phyloP scores from a whole-genome alignment of 1,139 yeast species.

The Yamadazyma oceani region DNA sequence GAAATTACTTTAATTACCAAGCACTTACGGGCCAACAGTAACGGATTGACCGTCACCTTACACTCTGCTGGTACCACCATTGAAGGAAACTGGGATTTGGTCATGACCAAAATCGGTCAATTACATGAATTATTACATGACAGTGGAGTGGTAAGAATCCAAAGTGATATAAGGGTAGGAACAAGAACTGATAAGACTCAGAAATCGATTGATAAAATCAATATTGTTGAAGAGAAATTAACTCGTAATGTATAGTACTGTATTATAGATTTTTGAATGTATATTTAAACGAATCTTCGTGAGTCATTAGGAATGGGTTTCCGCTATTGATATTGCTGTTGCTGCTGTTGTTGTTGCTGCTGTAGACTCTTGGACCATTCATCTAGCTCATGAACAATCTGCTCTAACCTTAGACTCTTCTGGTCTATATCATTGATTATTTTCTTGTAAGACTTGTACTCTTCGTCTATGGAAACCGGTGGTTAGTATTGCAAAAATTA shows the following conservation, averaged over 20 bases:
- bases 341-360: no score
- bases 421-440: constrained; percentile 45
- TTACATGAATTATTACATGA: constrained; percentile 71
- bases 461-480: constrained; percentile 23
- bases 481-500: constrained; percentile 9
- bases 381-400: constrained; percentile 54
- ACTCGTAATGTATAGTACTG: constrained; percentile 19
- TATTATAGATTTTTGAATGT: constrained; percentile 9
- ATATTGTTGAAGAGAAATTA: constrained; percentile 56
- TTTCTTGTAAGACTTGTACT: constrained; percentile 26
- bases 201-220: constrained; percentile 64
- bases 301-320: no score
- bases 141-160: constrained; percentile 71
- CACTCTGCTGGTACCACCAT: constrained; percentile 93
- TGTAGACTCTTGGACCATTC: constrained; percentile 34
- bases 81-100: constrained; percentile 91
- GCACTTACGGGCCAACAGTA: constrained; percentile 56
- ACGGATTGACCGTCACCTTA: constrained; percentile 56
- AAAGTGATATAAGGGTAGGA: constrained; percentile 83
- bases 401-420: constrained; percentile 46
- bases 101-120: constrained; percentile 75
- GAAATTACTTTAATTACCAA: constrained; percentile 71
- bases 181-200: constrained; percentile 72
- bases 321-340: no score
- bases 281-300: background rate